A percentile compares a stretch with the other conserved stretches of the same genome.
phyloP scores from a whole-genome alignment of 129 eudicot genomes.

The Calendula officinalis region DNA sequence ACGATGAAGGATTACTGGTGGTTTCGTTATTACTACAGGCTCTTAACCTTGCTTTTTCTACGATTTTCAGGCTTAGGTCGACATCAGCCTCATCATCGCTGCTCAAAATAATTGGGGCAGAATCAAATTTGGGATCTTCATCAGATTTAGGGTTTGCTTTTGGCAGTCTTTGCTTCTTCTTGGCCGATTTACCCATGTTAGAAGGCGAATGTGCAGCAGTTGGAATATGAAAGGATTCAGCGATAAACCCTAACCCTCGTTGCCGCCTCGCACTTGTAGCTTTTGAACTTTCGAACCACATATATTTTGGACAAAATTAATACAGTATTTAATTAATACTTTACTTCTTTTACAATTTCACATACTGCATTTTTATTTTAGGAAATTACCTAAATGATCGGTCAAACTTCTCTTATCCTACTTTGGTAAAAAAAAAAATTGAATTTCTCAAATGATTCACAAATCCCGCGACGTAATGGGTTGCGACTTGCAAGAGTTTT shows the following conservation, averaged over 20 bases:
- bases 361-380: too few species aligned
- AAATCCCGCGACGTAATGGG: too few species aligned
- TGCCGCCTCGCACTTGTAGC: conserved; percentile 22
- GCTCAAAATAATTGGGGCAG: conserved; percentile 20
- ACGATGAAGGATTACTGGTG: conserved; percentile 9
- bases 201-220: conserved; percentile 16
- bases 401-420: too few species aligned
- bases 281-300: conserved; percentile 20
- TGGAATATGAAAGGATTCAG: background rate
- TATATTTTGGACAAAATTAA: too few species aligned
- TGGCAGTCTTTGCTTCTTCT: conserved; percentile 24
- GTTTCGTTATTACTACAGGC: background rate
- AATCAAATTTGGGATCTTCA: conserved; percentile 19
- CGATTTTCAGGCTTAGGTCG: conserved; percentile 73
- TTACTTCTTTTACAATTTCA: too few species aligned
- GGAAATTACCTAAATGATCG: too few species aligned
- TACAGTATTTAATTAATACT: too few species aligned
- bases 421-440: too few species aligned
- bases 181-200: conserved; percentile 27
- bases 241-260: conserved; percentile 33
- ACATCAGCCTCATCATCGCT: conserved; percentile 71
- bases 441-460: too few species aligned
- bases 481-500: too few species aligned
- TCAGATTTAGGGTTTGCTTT: conserved; percentile 27
- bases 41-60: conserved; percentile 56